Evolutionary conservation across 768 basidiomycete species (phyloP).

Genomic region (Auricularia cornea): DNA sequence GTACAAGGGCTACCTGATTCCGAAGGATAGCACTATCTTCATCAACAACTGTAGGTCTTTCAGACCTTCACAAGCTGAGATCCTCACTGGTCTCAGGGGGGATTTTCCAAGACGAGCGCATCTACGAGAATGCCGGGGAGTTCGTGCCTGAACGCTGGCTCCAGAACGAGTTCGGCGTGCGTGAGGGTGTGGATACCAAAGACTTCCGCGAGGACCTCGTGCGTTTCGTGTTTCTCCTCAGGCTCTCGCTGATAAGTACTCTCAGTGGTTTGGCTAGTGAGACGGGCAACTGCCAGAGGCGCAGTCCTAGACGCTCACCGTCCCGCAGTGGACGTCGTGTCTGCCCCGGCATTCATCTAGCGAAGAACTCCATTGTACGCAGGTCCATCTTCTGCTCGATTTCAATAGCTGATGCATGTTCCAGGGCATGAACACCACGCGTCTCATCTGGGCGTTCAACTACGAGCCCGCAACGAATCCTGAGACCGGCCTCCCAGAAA

Average conservation of each 20-base stretch:
- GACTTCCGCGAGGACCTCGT: background rate
- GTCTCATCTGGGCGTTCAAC: conserved; percentile 25
- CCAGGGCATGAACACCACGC: conserved; percentile 20
- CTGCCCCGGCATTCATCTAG: conserved; percentile 19
- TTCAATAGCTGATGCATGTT: background rate
- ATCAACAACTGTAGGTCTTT: conserved; percentile 17
- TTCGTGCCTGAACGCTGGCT: conserved; percentile 46
- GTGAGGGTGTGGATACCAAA: conserved; percentile 8
- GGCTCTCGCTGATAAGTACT: too few species aligned
- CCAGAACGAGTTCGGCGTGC: conserved; percentile 10
- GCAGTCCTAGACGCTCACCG: too few species aligned
- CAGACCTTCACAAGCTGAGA: background rate
- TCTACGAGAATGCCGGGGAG: conserved; percentile 34
- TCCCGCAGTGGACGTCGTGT: conserved; percentile 9
- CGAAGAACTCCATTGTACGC: conserved; percentile 14
- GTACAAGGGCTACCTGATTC: background rate
- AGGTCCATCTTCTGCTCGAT: background rate
- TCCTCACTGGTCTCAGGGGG: conserved; percentile 13
- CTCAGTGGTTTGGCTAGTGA: too few species aligned
- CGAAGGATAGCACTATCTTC: conserved; percentile 16
- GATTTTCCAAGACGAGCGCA: conserved; percentile 17
- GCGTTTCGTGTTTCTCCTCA: background rate
- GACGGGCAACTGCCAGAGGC: too few species aligned
- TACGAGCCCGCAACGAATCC: conserved; percentile 14
- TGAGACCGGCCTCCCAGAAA: conserved; percentile 2